A percentile compares a stretch with the other conserved stretches of the same genome.
phyloP scores from a whole-genome alignment of 768 basidiomycete species.

The Russula olivacea region DNA sequence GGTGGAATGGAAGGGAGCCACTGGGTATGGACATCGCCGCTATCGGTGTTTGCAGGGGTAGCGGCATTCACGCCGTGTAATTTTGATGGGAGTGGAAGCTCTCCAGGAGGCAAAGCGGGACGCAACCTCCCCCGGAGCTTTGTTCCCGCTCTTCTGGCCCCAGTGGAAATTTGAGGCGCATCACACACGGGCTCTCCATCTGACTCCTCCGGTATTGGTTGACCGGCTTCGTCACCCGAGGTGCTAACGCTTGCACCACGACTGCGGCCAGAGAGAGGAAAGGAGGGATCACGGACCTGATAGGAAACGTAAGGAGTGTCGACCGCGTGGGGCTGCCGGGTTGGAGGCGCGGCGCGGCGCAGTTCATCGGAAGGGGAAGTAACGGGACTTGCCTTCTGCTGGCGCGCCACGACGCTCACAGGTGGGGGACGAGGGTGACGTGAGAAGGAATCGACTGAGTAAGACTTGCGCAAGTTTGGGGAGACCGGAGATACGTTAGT shows the following conservation, averaged over 20 bases:
- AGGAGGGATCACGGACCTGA: slow-evolving; percentile 36
- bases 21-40: neutral
- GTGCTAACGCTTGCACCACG: slow-evolving; percentile 55
- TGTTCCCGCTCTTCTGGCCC: neutral
- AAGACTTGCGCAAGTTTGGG: slow-evolving; percentile 59
- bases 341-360: slow-evolving; percentile 1
- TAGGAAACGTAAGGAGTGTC: slow-evolving; percentile 32
- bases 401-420: slow-evolving; percentile 25
- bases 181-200: slow-evolving; percentile 49
- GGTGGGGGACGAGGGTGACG: slow-evolving; percentile 34
- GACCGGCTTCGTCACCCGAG: slow-evolving; percentile 38
- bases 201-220: slow-evolving; percentile 40
- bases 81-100: slow-evolving; percentile 32
- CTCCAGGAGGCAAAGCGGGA: slow-evolving; percentile 30
- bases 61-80: slow-evolving; percentile 13
- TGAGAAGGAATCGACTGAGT: slow-evolving; percentile 74
- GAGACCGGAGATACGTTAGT: slow-evolving; percentile 30
- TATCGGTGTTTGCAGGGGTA: neutral
- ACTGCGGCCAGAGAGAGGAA: slow-evolving; percentile 37
- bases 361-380: slow-evolving; percentile 6
- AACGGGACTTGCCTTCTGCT: slow-evolving; percentile 2
- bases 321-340: slow-evolving; percentile 18
- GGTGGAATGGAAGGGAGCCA: slow-evolving; percentile 5
- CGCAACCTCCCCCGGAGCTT: slow-evolving; percentile 32
- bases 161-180: neutral